phyloP scores from a whole-genome alignment of 2,329 filamentous ascomycete species.

The Cadophora malorum region DNA sequence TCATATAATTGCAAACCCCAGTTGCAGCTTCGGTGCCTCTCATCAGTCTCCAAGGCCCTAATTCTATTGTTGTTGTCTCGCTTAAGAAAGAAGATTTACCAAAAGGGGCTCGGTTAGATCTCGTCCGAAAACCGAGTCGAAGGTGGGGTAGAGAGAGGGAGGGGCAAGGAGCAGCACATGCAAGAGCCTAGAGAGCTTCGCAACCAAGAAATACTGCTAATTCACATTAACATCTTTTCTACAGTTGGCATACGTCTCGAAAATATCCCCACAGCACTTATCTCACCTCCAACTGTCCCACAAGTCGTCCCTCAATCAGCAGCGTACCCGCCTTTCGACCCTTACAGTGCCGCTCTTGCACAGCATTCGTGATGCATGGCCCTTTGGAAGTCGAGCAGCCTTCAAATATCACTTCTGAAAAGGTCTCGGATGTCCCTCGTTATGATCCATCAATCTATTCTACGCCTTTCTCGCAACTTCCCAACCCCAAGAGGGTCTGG shows the following conservation, averaged over 20 bases:
- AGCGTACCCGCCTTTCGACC: not conserved
- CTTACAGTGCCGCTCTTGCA: not conserved
- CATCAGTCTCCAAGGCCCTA: too few species aligned
- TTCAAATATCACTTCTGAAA: not conserved
- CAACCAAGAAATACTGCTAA: not conserved
- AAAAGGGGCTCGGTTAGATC: constrained; percentile 6
- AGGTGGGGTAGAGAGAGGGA: constrained; percentile 6
- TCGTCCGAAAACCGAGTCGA: constrained; percentile 1
- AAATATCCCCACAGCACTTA: not conserved
- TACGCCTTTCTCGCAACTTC: constrained; percentile 34
- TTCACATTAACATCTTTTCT: not conserved
- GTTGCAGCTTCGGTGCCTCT: too few species aligned
- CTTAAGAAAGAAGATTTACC: not conserved
- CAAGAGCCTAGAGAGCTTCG: not conserved
- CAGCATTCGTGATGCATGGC: not conserved
- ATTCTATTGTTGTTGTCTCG: not conserved
- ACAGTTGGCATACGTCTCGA: not conserved
- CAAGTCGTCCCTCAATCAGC: too few species aligned
- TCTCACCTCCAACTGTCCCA: not conserved
- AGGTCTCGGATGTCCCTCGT: constrained; percentile 19
- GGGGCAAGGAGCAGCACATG: not conserved
- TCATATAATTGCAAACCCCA: too few species aligned
- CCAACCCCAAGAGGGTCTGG: constrained; percentile 38
- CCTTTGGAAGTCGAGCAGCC: not conserved
- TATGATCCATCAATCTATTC: constrained; percentile 35